Evolutionary conservation across 2,329 filamentous ascomycete species (phyloP), one percentile per base, ranked within the genome.

Genomic region (Monascus ruber): DNA sequence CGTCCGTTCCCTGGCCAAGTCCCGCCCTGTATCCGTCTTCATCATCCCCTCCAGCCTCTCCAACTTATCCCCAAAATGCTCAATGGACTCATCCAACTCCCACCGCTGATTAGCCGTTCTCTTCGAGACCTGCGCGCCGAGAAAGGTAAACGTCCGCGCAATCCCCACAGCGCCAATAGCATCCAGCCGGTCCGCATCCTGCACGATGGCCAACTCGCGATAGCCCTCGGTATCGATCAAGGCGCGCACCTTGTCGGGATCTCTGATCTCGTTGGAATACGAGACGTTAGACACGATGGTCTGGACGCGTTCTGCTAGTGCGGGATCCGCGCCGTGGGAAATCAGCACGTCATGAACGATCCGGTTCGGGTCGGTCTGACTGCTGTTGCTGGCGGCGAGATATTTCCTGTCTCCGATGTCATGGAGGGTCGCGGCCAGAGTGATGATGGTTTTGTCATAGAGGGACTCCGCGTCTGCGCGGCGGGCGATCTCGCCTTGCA

Each of bases 141-240:
- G 77, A 58, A 79, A 95, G 0, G 81, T 79, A 58, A 91, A 88
- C 32, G 76, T 77, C 33, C 89, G 70, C 2, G 77, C 88, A 41
- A 94, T 80, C 0, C 89, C 89, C 26, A 95, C 76, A 0, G 84
- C 85, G 1, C 88, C 89, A 36, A 95, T 79, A 4, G 87, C 84
- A 63, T 96, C 89, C n/a, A 96, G 69, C 5, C 88, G 73, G 65
- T 95, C 89, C 4, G 88, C 88, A 60, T 95, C 89, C 64, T 95
- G 88, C 27, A 95, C 86, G 35, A 94, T 76, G 0, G 77, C 87
- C 28, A 91, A 67, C 59, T 91, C 85, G 1, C 85, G 85, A 56
- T 83, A 69, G 4, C 54, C 55, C 5, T 53, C 50, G 26, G 64
- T 54, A 5, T 56, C 57, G n/a, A 93, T 68, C n/a, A 88, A 68